A percentile compares a stretch with the other conserved stretches of the same genome.
phyloP scores from a whole-genome alignment of 495 filamentous ascomycete genomes.

The Hyaloscypha finlandica region DNA sequence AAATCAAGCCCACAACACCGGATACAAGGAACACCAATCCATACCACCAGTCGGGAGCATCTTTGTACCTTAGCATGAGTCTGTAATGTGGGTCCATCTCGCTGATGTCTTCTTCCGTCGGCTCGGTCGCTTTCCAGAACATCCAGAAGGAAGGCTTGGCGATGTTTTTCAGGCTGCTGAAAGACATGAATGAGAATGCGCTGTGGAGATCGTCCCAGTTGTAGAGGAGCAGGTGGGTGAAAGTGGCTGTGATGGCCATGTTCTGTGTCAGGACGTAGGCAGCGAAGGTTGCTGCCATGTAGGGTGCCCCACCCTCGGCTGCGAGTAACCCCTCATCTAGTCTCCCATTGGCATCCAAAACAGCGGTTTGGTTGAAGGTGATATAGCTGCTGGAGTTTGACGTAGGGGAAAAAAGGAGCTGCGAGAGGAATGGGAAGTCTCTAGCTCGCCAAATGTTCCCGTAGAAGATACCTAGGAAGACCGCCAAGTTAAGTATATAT shows the following conservation, averaged over 20 bases:
- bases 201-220: constrained; percentile 10
- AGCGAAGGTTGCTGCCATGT: constrained; percentile 44
- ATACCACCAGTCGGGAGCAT: constrained; percentile 59
- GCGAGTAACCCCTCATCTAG: constrained; percentile 38
- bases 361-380: constrained; percentile 39
- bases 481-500: neutral
- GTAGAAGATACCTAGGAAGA: constrained; percentile 34
- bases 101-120: constrained; percentile 22
- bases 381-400: constrained; percentile 39
- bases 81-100: constrained; percentile 48
- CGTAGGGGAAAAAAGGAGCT: constrained; percentile 36
- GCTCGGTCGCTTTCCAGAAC: constrained; percentile 34
- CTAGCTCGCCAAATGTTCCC: constrained; percentile 49
- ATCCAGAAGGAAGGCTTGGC: constrained; percentile 21
- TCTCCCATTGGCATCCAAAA: constrained; percentile 38
- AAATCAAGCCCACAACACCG: constrained; percentile 51
- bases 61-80: constrained; percentile 44
- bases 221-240: constrained; percentile 33
- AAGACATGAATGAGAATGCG: constrained; percentile 14
- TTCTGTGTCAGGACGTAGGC: constrained; percentile 43
- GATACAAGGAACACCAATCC: constrained; percentile 43
- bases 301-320: constrained; percentile 40
- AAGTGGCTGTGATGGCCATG: constrained; percentile 43
- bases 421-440: constrained; percentile 52
- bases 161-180: constrained; percentile 23